Percentiles rank a stretch among this genome's conserved stretches.
These are phyloP conservation scores for Plenodomus lindquistii DNA, from an alignment of 2,329 filamentous ascomycete species.

Conservation along the genomic window DNA sequence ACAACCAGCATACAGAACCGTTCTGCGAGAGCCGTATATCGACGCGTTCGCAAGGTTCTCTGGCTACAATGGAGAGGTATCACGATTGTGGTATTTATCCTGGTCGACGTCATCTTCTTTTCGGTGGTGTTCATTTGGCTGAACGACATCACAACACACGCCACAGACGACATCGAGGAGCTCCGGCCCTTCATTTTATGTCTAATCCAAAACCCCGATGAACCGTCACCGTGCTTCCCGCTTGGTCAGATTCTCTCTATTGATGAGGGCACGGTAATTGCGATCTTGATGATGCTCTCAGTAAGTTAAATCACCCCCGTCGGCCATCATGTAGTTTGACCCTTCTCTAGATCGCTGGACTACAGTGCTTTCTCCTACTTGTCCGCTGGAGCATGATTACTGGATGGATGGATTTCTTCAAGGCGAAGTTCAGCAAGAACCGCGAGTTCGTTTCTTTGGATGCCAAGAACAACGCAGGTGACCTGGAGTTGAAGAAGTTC, in stretches of 20 bases:
- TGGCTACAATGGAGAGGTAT: constrained; percentile 95
- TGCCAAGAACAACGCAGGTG: constrained; percentile 54
- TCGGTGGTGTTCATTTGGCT: constrained; percentile 87
- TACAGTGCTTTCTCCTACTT: constrained; percentile 83
- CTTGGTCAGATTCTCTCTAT: constrained; percentile 67
- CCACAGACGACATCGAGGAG: constrained; percentile 59
- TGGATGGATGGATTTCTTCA: constrained; percentile 75
- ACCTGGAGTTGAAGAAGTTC: constrained; percentile 42
- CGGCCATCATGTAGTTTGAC: neutral
- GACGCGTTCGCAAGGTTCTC: constrained; percentile 82
- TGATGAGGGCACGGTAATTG: constrained; percentile 74
- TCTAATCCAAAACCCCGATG: constrained; percentile 59
- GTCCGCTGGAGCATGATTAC: constrained; percentile 81
- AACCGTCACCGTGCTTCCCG: constrained; percentile 69
- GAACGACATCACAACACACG: constrained; percentile 62
- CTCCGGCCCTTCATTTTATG: constrained; percentile 73
- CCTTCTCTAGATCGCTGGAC: constrained; percentile 63
- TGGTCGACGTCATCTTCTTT: constrained; percentile 92
- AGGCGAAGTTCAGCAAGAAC: constrained; percentile 55
- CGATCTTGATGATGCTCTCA: constrained; percentile 80
- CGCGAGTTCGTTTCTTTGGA: constrained; percentile 90
- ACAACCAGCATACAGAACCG: constrained; percentile 75
- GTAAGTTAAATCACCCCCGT: neutral
- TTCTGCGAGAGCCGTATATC: constrained; percentile 84
- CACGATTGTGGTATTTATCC: constrained; percentile 83